Base-by-base conservation (phyloP, 352 stramenopile genomes). In the Globisporangium iwayamae region DNA sequence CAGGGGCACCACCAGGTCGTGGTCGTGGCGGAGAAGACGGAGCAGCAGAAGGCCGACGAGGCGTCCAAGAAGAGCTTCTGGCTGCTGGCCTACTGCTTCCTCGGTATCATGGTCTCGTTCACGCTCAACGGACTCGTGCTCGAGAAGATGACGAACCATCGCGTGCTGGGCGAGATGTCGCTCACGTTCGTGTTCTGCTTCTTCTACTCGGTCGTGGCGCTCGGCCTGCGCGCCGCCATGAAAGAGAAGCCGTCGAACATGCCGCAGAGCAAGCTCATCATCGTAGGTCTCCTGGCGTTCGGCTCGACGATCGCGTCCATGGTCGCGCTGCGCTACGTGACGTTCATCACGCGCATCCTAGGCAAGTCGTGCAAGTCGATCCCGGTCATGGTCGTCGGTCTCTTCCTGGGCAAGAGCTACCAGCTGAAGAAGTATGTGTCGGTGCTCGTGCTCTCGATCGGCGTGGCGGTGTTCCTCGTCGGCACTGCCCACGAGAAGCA, bases 341-440 rank as follows among this genome's bases (percentile, higher is more conserved):
- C 83, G 48, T 93, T 93, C 73, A 91, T 94, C 61, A 94, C 86
- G 28, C 81, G 86, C 11, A 91, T 93, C 56, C 62, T 95, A 32
- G 86, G 85, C 75, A 95, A 95, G 74, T 93, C 84, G 60, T 95
- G 86, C 81, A 93, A 93, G 72, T 91, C 81, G 3, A 93, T 95
- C 53, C 86, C 86, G 0, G 81, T 95, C 32, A 93, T 95, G 85
- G n/a, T 93, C 38, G 71, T 94, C 52, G 85, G 86, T 7, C 65
- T 90, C 25, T 70, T 87, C 18, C 64, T 94, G 3, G 86, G 86
- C 30, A 93, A 92, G 72, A 85, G 74, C 59, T 95, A 93, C 68
- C 73, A 74, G 0, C 63, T 91, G 28, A 87, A 92, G 66, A 95
- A 95, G 66, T 93, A 93, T 62, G 55, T 92, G 46, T 94, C 85